Percentiles rank a stretch among this genome's conserved stretches.
These are phyloP conservation scores for Calvatia gigantea DNA, from an alignment of 768 basidiomycete species.

Conservation along the genomic window DNA sequence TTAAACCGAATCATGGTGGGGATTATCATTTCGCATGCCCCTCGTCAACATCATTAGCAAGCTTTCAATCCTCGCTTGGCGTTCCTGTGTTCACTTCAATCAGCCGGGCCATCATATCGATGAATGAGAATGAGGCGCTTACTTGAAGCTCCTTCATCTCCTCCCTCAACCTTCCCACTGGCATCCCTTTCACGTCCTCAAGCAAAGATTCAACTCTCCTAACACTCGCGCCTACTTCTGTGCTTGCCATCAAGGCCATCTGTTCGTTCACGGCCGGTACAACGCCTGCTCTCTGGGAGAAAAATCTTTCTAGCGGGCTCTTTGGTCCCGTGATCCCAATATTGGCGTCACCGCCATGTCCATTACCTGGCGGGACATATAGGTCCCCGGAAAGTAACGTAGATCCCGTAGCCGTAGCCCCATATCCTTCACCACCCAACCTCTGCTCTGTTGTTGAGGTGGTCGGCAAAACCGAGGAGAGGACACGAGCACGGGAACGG, in stretches of 20 bases:
- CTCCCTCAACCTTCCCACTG: conserved; percentile 63
- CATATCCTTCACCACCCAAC: not conserved
- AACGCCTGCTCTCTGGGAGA: conserved; percentile 10
- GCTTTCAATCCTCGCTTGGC: conserved; percentile 76
- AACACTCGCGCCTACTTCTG: conserved; percentile 37
- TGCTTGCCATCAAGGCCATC: not conserved
- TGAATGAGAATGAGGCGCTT: conserved; percentile 15
- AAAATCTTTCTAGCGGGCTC: conserved; percentile 14
- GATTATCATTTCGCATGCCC: conserved; percentile 52
- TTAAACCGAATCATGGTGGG: not conserved
- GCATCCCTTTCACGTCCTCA: conserved; percentile 60
- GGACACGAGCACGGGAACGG: not conserved
- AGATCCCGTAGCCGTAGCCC: not conserved
- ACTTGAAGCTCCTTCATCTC: conserved; percentile 86
- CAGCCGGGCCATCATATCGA: not conserved
- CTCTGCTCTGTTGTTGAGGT: conserved; percentile 1
- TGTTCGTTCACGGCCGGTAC: conserved; percentile 21
- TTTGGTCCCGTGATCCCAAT: conserved; percentile 12
- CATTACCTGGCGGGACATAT: not conserved
- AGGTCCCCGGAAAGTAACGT: not conserved
- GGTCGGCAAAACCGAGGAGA: not conserved
- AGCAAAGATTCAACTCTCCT: conserved; percentile 58
- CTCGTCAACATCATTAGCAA: conserved; percentile 66
- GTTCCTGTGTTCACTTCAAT: conserved; percentile 39
- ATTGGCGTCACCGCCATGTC: not conserved